Evolutionary conservation across 257 asterid genomes (phyloP), one percentile per base, ranked within the genome.

Genomic region (Ajuga chamaepitys): DNA sequence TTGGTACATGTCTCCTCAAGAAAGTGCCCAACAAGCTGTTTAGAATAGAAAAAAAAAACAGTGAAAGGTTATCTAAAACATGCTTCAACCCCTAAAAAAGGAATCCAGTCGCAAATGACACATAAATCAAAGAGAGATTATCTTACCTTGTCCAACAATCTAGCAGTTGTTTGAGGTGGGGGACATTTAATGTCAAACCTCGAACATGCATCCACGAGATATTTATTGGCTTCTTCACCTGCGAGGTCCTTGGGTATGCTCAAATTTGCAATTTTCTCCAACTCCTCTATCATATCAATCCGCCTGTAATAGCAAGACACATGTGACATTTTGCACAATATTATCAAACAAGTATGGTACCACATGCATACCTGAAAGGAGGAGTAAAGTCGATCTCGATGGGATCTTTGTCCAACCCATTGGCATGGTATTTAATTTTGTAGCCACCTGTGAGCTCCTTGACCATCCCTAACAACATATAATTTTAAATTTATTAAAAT

Each of bases 341-440:
- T 24, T 30, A 9, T 26, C 58, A 66, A 9, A 64, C 11, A 70
- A 47, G 25, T n/a, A 41, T 7, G 60, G 18, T 4, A n/a, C 16
- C 7, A 47, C 13, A 60, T 21, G 30, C 42, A 42, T 18, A 93
- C 99, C 99, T 89, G 86, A 93, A 93, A 17, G 99, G 97, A 64
- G 99, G 97, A 35, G 99, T 87, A 45, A 93, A 93, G 77, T 93
- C 97, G n/a, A 93, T 93, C 80, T 84, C 95, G 70, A 89, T 79
- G 11, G 97, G 95, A 11, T 89, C 99, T 1, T 69, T 65, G 32
- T 82, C 93, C 54, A 48, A 71, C 13, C 97, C 96, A 70, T 89
- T 86, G n/a, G 97, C 92, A 67, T 93, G 99, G 58, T 83, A 93
- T 70, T 83, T 81, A 18, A 93, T 86, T 80, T 63, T 79, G 75